Evolutionary conservation across 345 rosid genomes (phyloP).

Genomic region (Chamaenerion angustifolium): DNA sequence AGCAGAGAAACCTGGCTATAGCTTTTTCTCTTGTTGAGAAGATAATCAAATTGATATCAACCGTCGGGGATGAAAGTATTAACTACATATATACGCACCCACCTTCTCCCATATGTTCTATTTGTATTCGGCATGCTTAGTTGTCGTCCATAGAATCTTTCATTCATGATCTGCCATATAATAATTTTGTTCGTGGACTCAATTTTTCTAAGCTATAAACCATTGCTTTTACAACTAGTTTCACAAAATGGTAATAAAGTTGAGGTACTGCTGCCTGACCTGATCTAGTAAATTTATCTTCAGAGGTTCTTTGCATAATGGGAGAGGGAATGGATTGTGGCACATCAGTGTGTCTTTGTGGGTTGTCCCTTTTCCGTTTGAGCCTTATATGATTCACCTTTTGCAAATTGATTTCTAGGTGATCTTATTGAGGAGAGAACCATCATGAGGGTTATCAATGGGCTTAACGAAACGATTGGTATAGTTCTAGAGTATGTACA

Average conservation of each 20-base stretch:
- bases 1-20: slow-evolving; percentile 50
- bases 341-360: background rate
- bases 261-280: too few species aligned
- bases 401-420: slow-evolving; percentile 20
- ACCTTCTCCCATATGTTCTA: too few species aligned
- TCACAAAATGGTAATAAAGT: too few species aligned
- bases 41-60: slow-evolving; percentile 51
- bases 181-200: too few species aligned
- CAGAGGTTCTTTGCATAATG: too few species aligned
- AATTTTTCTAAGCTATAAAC: too few species aligned
- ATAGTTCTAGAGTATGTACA: slow-evolving; percentile 62
- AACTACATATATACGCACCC: background rate
- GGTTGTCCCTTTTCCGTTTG: background rate
- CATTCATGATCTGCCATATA: too few species aligned
- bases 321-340: too few species aligned
- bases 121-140: too few species aligned
- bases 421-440: slow-evolving; percentile 29
- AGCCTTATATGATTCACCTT: background rate
- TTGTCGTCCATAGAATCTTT: too few species aligned
- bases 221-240: too few species aligned
- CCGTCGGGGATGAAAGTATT: slow-evolving; percentile 49
- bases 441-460: slow-evolving; percentile 44
- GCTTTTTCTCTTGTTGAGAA: slow-evolving; percentile 73
- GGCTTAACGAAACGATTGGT: slow-evolving; percentile 49
- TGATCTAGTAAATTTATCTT: too few species aligned